Percentiles rank a stretch among this genome's conserved stretches.
phyloP scores from a whole-genome alignment of 371 early-diverging fungal species.

The Cokeromyces recurvatus region DNA sequence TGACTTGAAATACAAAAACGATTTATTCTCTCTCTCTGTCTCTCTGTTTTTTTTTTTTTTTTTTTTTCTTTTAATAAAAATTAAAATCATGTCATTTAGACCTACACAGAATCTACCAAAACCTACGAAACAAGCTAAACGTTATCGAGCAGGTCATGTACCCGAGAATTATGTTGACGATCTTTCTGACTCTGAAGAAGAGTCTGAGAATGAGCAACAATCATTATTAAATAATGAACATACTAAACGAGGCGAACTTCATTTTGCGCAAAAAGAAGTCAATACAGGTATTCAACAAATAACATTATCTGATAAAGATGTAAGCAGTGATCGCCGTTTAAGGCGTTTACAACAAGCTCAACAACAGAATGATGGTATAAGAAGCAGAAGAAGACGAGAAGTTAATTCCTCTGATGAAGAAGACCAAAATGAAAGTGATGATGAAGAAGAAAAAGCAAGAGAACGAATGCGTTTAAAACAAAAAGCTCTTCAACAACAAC shows the following conservation, averaged over 20 bases:
- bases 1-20: no score
- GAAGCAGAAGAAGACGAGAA: constrained; percentile 32
- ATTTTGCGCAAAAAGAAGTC: constrained; percentile 45
- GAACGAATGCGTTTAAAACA: constrained; percentile 43
- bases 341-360: constrained; percentile 39
- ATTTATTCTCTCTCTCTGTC: no score
- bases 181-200: constrained; percentile 48
- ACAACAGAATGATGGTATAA: constrained; percentile 1
- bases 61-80: neutral
- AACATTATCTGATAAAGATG: constrained; percentile 40
- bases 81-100: constrained; percentile 13
- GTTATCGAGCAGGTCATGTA: constrained; percentile 61
- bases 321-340: constrained; percentile 37
- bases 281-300: constrained; percentile 40
- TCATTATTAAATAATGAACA: constrained; percentile 23
- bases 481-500: constrained; percentile 27
- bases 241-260: constrained; percentile 16
- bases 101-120: constrained; percentile 17
- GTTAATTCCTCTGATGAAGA: constrained; percentile 21
- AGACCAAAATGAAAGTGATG: constrained; percentile 20
- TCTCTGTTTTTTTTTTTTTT: neutral
- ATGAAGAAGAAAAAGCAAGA: constrained; percentile 39
- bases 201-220: constrained; percentile 20
- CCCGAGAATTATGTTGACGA: constrained; percentile 56
- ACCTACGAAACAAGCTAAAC: constrained; percentile 48